Conservation (phyloP, 805 yeast species). For the Kuraishia capsulata region DNA sequence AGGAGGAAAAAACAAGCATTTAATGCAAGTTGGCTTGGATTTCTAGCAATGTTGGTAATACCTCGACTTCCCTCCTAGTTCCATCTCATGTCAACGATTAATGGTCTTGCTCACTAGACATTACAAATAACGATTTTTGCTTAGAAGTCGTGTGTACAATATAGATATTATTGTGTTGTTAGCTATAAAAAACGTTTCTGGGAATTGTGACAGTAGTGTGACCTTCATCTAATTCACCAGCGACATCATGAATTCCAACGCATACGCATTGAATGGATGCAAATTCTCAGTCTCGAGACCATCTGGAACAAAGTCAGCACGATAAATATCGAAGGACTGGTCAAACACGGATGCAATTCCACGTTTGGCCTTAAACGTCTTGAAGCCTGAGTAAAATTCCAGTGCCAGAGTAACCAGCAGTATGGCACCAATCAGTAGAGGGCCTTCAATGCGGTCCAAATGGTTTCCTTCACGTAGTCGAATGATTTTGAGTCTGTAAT, state of each 20-base stretch:
- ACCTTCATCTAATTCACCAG: neutral
- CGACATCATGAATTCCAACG: neutral
- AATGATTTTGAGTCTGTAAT: slow-evolving; percentile 62
- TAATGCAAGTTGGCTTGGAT: too few relatives aligned
- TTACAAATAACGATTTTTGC: too few relatives aligned
- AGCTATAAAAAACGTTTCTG: too few relatives aligned
- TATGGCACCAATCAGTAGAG: slow-evolving; percentile 66
- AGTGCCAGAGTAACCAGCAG: slow-evolving; percentile 56
- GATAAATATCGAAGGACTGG: neutral
- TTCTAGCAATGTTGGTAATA: too few relatives aligned
- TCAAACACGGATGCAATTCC: neutral
- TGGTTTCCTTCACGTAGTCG: slow-evolving; percentile 78
- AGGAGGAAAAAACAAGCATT: neutral
- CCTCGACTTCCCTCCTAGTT: too few relatives aligned
- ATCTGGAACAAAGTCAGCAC: neutral
- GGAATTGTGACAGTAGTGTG: too few relatives aligned
- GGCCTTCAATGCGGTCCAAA: slow-evolving; percentile 86
- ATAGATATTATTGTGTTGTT: too few relatives aligned
- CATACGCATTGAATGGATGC: neutral
- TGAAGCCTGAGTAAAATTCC: slow-evolving; percentile 66
- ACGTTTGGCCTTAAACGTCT: slow-evolving; percentile 16
- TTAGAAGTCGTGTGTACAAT: too few relatives aligned
- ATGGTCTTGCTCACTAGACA: too few relatives aligned
- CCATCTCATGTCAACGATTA: too few relatives aligned
- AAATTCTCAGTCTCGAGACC: neutral